Evolutionary conservation across 805 yeast genomes (phyloP).

Genomic region (Zygoascus flipseniorum): DNA sequence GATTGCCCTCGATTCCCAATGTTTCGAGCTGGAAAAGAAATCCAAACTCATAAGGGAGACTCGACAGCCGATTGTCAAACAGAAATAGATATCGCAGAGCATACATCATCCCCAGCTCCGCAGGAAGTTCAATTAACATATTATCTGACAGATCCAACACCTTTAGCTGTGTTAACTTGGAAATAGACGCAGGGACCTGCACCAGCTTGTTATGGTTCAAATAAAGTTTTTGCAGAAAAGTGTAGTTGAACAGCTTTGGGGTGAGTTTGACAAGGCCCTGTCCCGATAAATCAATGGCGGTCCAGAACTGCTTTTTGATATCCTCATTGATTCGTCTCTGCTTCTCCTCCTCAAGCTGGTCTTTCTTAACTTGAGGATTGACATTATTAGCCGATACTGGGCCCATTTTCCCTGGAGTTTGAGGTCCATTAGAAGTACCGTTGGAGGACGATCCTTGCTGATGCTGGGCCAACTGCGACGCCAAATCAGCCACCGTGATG

Average conservation of each 20-base stretch:
- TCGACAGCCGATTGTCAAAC: constrained; percentile 74
- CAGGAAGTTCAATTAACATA: constrained; percentile 60
- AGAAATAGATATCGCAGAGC: constrained; percentile 73
- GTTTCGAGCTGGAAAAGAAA: constrained; percentile 74
- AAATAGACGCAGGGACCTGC: constrained; percentile 57
- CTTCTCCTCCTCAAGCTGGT: constrained; percentile 33
- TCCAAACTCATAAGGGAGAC: constrained; percentile 80
- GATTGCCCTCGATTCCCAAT: constrained; percentile 90
- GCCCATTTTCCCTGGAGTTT: constrained; percentile 13
- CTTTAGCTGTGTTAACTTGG: constrained; percentile 61
- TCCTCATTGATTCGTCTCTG: constrained; percentile 32
- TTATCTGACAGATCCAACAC: constrained; percentile 83
- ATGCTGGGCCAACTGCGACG: constrained; percentile 29
- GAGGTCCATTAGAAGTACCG: constrained; percentile 19
- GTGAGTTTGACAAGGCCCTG: constrained; percentile 68
- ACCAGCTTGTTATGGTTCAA: constrained; percentile 77
- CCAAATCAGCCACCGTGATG: constrained; percentile 31
- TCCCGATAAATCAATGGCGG: constrained; percentile 85
- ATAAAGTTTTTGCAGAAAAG: constrained; percentile 77
- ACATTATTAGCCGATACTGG: constrained; percentile 3
- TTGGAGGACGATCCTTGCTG: constrained; percentile 7
- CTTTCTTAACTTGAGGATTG: constrained; percentile 26
- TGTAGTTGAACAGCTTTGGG: constrained; percentile 69
- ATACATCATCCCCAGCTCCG: constrained; percentile 75
- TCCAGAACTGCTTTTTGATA: constrained; percentile 73